phyloP scores from a whole-genome alignment of 768 basidiomycete species.

The Hebeloma cylindrosporum region DNA sequence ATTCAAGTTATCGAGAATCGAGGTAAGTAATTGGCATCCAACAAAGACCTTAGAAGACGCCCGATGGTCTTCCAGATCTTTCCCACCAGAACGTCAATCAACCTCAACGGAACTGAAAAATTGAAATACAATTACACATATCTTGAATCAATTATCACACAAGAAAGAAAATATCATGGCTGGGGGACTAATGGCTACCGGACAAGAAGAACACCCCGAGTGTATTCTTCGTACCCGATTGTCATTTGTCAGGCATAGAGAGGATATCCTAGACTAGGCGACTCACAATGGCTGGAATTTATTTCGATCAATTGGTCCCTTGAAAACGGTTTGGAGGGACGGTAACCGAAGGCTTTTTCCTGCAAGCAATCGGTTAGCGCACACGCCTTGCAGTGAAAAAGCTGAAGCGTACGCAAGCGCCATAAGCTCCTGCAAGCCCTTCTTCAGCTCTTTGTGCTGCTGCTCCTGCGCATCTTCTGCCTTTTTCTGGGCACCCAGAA shows the following conservation, averaged over 20 bases:
- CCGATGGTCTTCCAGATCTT: no score
- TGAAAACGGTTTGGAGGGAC: background rate
- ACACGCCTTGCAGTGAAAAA: background rate
- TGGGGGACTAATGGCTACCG: constrained; percentile 4
- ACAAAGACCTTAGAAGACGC: no score
- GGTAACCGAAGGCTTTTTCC: background rate
- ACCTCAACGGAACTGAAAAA: no score
- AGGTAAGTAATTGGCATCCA: no score
- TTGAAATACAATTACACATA: no score
- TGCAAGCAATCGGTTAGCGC: background rate
- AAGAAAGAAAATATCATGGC: no score
- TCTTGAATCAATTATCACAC: no score
- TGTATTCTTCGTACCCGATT: constrained; percentile 6
- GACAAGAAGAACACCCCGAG: constrained; percentile 3
- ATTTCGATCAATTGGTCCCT: background rate
- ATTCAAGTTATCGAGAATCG: no score
- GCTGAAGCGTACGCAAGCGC: background rate
- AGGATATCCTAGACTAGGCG: background rate
- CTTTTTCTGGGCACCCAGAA: no score
- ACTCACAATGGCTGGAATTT: background rate
- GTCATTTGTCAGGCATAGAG: constrained; percentile 3
- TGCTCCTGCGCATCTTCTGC: no score
- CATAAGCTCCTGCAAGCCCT: background rate
- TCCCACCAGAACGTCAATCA: no score
- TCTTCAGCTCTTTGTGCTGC: no score